These are phyloP conservation scores for Digitaria exilis DNA, from an alignment of 202 grass and related monocot genomes.

Conservation along the genomic window DNA sequence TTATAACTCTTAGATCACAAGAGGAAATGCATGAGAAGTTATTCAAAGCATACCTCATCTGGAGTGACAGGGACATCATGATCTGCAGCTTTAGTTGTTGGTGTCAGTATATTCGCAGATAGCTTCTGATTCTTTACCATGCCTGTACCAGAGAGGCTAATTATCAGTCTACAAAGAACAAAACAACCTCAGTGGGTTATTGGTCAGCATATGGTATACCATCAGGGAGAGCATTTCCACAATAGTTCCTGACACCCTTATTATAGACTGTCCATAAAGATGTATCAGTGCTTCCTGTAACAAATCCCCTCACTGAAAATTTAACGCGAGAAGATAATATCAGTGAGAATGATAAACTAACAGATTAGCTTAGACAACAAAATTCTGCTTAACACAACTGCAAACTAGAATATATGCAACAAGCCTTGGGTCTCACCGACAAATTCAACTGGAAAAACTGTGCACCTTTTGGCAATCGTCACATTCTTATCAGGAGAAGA, in stretches of 20 bases:
- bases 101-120: conserved; percentile 78
- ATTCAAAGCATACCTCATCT: conserved; percentile 57
- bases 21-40: not conserved
- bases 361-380: not conserved
- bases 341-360: conserved; percentile 5
- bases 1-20: conserved; percentile 10
- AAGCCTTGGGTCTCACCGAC: conserved; percentile 69
- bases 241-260: conserved; percentile 86
- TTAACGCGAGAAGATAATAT: conserved; percentile 10
- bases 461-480: conserved; percentile 89
- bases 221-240: conserved; percentile 80
- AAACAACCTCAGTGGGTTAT: not conserved
- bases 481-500: conserved; percentile 90
- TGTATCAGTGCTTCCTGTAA: conserved; percentile 93
- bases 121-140: conserved; percentile 91
- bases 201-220: conserved; percentile 42
- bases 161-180: conserved; percentile 4
- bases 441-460: conserved; percentile 99
- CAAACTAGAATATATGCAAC: conserved; percentile 18
- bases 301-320: conserved; percentile 82
- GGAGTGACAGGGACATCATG: conserved; percentile 86
- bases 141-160: conserved; percentile 42
- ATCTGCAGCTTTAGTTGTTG: conserved; percentile 89
- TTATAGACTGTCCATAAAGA: conserved; percentile 92
- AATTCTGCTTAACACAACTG: not conserved